These are phyloP conservation scores for Hypoxylon sp. DNA, from an alignment of 2,329 filamentous ascomycete species.

Conservation along the genomic window DNA sequence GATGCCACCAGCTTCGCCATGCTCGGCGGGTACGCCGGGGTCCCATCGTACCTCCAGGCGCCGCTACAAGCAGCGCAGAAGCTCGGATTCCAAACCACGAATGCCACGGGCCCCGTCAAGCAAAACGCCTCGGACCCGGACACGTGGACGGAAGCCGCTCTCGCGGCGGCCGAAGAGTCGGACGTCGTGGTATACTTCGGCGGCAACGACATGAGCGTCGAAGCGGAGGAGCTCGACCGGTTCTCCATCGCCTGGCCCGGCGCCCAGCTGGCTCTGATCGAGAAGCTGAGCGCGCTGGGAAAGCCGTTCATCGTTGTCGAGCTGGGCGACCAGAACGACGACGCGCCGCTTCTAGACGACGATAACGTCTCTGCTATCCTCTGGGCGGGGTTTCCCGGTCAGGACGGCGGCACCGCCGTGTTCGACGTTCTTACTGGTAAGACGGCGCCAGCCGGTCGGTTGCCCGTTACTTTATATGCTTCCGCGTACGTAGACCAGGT, in stretches of 20 bases:
- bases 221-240: slow-evolving; percentile 66
- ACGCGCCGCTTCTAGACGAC: slow-evolving; percentile 57
- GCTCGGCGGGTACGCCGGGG: slow-evolving; percentile 57
- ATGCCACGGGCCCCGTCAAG: slow-evolving; percentile 53
- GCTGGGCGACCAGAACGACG: slow-evolving; percentile 62
- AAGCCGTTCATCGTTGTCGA: slow-evolving; percentile 66
- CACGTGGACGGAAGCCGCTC: slow-evolving; percentile 52
- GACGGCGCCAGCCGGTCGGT: slow-evolving; percentile 58
- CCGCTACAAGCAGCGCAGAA: slow-evolving; percentile 64
- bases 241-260: slow-evolving; percentile 63
- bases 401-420: slow-evolving; percentile 63
- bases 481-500: slow-evolving; percentile 58
- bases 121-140: slow-evolving; percentile 47
- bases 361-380: slow-evolving; percentile 59
- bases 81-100: slow-evolving; percentile 59
- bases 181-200: slow-evolving; percentile 67
- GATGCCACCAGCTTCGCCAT: slow-evolving; percentile 31
- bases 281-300: slow-evolving; percentile 50
- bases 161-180: slow-evolving; percentile 56
- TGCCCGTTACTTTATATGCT: slow-evolving; percentile 62
- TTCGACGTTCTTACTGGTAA: slow-evolving; percentile 62
- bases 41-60: slow-evolving; percentile 64
- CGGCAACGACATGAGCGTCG: slow-evolving; percentile 65
- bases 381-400: slow-evolving; percentile 65
- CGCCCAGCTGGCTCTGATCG: slow-evolving; percentile 64